These are phyloP conservation scores for Curvularia verruculosa DNA, from an alignment of 2,329 filamentous ascomycete genomes.

Conservation along the genomic window DNA sequence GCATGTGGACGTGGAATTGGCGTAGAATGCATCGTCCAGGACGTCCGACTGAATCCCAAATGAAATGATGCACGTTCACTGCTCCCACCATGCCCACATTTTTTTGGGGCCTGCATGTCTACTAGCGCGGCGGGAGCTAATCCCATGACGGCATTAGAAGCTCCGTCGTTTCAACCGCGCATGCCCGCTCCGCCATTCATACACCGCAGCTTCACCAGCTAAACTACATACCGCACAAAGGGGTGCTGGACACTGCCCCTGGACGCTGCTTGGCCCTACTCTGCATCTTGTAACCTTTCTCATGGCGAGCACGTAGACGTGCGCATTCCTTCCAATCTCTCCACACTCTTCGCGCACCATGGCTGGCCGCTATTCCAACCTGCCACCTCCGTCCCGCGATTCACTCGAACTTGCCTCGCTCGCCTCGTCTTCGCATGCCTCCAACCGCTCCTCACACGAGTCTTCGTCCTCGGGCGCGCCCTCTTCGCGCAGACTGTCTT, in stretches of 20 bases:
- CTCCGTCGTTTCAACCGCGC: slow-evolving; percentile 23
- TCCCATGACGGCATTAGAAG: slow-evolving; percentile 27
- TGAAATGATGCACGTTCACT: slow-evolving; percentile 3
- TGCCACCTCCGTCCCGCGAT: slow-evolving; percentile 68
- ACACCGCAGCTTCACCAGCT: slow-evolving; percentile 16
- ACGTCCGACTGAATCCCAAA: background rate
- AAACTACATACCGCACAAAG: slow-evolving; percentile 11
- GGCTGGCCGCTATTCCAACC: slow-evolving; percentile 47
- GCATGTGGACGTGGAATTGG: slow-evolving; percentile 23
- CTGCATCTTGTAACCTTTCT: slow-evolving; percentile 2
- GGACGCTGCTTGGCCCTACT: background rate
- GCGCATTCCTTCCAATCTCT: slow-evolving; percentile 21
- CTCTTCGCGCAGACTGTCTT: slow-evolving; percentile 89
- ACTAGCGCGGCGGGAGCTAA: slow-evolving; percentile 26
- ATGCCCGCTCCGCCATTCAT: slow-evolving; percentile 25
- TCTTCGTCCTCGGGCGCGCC: slow-evolving; percentile 85
- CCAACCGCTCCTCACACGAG: slow-evolving; percentile 68
- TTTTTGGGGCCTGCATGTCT: slow-evolving; percentile 18
- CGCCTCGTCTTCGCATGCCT: slow-evolving; percentile 77
- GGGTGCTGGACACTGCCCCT: slow-evolving; percentile 23
- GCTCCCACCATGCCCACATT: slow-evolving; percentile 12
- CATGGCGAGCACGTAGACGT: slow-evolving; percentile 34
- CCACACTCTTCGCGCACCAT: slow-evolving; percentile 33
- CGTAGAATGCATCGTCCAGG: slow-evolving; percentile 1
- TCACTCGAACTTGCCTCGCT: slow-evolving; percentile 96